A percentile compares a stretch with the other conserved stretches of the same genome.
phyloP scores from a whole-genome alignment of 345 rosid species.

The Syzygium oleosum region DNA sequence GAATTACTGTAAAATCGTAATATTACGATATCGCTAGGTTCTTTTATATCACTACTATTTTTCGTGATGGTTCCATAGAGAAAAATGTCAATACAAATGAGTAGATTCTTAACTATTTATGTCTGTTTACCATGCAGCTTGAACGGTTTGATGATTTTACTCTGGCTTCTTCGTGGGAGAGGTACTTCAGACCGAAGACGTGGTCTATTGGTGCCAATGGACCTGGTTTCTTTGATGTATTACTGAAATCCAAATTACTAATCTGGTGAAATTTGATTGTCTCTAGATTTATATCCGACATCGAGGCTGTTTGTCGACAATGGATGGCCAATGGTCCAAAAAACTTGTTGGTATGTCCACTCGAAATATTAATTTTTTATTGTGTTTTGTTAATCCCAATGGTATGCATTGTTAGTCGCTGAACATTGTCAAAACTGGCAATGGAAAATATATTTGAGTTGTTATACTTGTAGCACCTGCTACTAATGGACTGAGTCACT shows the following conservation, averaged over 20 bases:
- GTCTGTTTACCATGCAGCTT: slow-evolving; percentile 28
- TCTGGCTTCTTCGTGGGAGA: slow-evolving; percentile 96
- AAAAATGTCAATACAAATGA: background rate
- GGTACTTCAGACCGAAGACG: background rate
- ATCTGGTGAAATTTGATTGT: background rate
- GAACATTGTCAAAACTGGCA: background rate
- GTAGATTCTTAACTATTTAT: background rate
- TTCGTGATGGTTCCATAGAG: background rate
- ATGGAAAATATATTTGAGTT: background rate
- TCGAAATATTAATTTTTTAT: background rate
- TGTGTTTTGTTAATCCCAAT: background rate
- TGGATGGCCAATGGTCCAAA: slow-evolving; percentile 91
- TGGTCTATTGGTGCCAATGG: background rate
- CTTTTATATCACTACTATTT: background rate
- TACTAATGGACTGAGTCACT: background rate
- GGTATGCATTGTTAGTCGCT: background rate
- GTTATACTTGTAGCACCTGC: background rate
- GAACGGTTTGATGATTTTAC: slow-evolving; percentile 95
- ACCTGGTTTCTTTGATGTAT: background rate
- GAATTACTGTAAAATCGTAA: background rate
- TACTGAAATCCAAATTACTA: background rate
- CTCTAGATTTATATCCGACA: slow-evolving; percentile 84
- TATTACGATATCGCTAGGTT: background rate
- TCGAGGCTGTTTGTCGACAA: slow-evolving; percentile 86
- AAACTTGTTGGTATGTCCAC: slow-evolving; percentile 56